Conservation (phyloP, 2,329 filamentous ascomycete genomes). For the Botrytis deweyae region DNA sequence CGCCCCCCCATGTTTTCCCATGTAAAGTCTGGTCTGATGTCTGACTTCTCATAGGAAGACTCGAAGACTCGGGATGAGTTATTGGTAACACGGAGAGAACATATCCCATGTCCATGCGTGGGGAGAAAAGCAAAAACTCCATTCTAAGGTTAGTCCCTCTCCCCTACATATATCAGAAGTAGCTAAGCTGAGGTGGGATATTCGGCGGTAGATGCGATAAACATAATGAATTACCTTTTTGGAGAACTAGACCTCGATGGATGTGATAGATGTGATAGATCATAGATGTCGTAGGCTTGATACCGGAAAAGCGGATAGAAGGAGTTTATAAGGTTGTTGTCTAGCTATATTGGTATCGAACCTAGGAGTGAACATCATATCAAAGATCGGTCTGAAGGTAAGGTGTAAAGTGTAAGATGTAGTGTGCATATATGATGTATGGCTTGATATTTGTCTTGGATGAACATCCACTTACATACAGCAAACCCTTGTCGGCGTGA, state of each 20-base stretch:
- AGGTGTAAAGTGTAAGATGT: not conserved
- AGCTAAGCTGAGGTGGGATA: not conserved
- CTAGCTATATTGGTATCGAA: not conserved
- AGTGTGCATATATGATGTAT: not conserved
- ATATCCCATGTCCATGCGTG: not conserved
- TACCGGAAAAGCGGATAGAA: not conserved
- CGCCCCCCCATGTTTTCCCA: not conserved
- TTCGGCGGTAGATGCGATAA: slow-evolving; percentile 14
- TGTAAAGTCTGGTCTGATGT: too few species aligned
- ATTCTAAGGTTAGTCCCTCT: not conserved
- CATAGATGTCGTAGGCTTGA: not conserved
- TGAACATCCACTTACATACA: not conserved
- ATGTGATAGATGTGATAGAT: not conserved
- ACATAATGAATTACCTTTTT: slow-evolving; percentile 4
- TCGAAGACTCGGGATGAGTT: not conserved
- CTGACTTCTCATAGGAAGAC: not conserved
- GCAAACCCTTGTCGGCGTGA: not conserved
- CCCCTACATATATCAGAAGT: not conserved
- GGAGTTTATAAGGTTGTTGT: not conserved
- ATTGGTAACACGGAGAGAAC: not conserved
- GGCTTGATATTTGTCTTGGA: not conserved
- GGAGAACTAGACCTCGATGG: not conserved
- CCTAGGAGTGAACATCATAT: not conserved
- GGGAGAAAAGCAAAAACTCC: not conserved
- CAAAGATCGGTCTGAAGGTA: not conserved